Conservation (phyloP, 2,329 filamentous ascomycete species). For the Sporothrix brunneoviolacea region DNA sequence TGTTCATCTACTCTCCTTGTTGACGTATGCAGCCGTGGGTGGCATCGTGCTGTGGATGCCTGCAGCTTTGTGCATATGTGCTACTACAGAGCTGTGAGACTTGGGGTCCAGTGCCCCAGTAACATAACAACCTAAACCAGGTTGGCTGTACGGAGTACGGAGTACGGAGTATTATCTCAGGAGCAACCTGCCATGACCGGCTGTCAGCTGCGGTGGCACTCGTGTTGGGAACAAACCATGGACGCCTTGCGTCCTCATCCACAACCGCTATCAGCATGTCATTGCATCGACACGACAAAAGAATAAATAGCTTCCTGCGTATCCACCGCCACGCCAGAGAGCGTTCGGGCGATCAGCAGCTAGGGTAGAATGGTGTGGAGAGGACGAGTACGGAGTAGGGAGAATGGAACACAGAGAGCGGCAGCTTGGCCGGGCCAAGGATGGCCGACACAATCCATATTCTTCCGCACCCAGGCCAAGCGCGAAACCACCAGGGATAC, state of each 20-base stretch:
- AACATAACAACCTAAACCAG: too few relatives aligned
- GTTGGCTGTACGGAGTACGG: too few relatives aligned
- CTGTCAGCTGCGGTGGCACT: slow-evolving; percentile 1
- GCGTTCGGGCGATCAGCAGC: slow-evolving; percentile 6
- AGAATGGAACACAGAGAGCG: too few relatives aligned
- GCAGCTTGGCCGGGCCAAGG: too few relatives aligned
- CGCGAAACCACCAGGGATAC: too few relatives aligned
- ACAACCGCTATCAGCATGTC: too few relatives aligned
- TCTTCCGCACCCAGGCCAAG: too few relatives aligned
- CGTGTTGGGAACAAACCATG: neutral
- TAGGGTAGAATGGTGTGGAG: slow-evolving; percentile 1
- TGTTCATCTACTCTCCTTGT: too few relatives aligned
- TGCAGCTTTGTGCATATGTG: neutral
- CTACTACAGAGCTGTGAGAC: slow-evolving; percentile 2
- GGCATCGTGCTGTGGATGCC: neutral
- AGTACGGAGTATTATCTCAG: too few relatives aligned
- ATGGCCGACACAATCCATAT: too few relatives aligned
- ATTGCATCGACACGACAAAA: too few relatives aligned
- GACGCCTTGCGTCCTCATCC: neutral
- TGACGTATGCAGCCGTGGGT: too few relatives aligned
- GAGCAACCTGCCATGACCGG: neutral
- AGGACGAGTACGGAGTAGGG: neutral
- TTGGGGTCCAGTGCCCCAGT: neutral
- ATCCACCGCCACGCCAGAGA: neutral
- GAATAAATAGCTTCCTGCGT: neutral